Evolutionary conservation across 1,284 basidiomycete genomes (phyloP), one percentile per base, ranked within the genome.

Genomic region (Marasmius oreades): DNA sequence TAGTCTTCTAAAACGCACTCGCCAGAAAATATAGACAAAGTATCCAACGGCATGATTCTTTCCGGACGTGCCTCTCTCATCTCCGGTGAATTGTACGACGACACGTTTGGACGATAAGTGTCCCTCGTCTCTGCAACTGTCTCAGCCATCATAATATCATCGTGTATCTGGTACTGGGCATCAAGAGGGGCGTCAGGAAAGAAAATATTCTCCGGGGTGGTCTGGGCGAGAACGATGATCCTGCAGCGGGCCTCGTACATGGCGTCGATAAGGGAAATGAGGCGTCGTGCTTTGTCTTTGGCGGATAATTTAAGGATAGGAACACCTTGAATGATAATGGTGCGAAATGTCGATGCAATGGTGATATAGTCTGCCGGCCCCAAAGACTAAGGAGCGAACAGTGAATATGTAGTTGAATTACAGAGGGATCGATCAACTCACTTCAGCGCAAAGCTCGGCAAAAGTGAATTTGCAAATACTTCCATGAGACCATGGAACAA

Each of bases 241-340:
- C 70, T 69, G 56, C 79, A 77, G 18, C 72, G 70, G 6, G 73
- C 69, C 69, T 80, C 74, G 69, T 84, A 84, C 3, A 89, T 70
- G 0, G 87, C 86, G 62, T 90, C 88, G 42, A 90, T 79, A 53
- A 90, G 75, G 12, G 85, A 88, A 65, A 90, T 90, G 67, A 90
- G 80, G 2, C 86, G 73, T 11, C 86, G 71, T 2, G 86, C 87
- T 69, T 89, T 82, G 67, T 90, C 86, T 73, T 89, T 90, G 36
- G 74, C 73, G 11, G 78, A 74, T 2, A 88, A 70, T 12, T 75
- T 75, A 2, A 90, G 73, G 28, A 83, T 63, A 0, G 86, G 86
- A 18, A 89, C 78, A 34, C 78, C 71, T 48, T 82, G 81, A 53
- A 90, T 75, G 60, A 82, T 75, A 55, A 89, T 70, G 0, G 81